These are phyloP conservation scores for Fusarium dimerum DNA, from an alignment of 2,329 filamentous ascomycete species.

Conservation along the genomic window DNA sequence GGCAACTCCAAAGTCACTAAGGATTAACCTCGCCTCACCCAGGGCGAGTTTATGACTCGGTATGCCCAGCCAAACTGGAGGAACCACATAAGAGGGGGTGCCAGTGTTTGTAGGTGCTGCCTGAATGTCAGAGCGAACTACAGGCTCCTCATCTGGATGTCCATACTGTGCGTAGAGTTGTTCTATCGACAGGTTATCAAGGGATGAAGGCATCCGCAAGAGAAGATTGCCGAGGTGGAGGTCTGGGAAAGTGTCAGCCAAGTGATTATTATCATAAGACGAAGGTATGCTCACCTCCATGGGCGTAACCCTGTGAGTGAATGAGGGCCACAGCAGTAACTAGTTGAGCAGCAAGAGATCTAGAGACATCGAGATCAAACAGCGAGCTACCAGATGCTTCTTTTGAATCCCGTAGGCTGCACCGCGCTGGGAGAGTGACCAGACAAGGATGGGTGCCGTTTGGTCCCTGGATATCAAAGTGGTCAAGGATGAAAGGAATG, in stretches of 20 bases:
- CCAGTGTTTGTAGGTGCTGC: slow-evolving; percentile 11
- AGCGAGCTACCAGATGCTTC: slow-evolving; percentile 14
- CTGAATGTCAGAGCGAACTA: slow-evolving; percentile 19
- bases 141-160: slow-evolving; percentile 22
- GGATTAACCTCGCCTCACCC: slow-evolving; percentile 20
- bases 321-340: slow-evolving; percentile 32
- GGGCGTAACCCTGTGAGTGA: slow-evolving; percentile 32
- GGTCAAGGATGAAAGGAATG: slow-evolving; percentile 25
- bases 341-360: slow-evolving; percentile 32
- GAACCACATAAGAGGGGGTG: slow-evolving; percentile 32
- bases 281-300: slow-evolving; percentile 27
- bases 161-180: slow-evolving; percentile 29
- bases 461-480: slow-evolving; percentile 26
- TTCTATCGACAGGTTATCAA: slow-evolving; percentile 24
- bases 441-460: slow-evolving; percentile 33
- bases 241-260: slow-evolving; percentile 13
- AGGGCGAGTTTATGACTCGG: slow-evolving; percentile 32
- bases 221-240: slow-evolving; percentile 39
- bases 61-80: slow-evolving; percentile 38
- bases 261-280: neutral
- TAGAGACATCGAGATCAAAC: slow-evolving; percentile 29
- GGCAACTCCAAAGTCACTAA: slow-evolving; percentile 39
- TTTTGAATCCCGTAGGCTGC: slow-evolving; percentile 25
- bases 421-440: slow-evolving; percentile 28
- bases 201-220: slow-evolving; percentile 21